Conservation (phyloP, 768 basidiomycete genomes). For the Favolaschia claudopus region DNA sequence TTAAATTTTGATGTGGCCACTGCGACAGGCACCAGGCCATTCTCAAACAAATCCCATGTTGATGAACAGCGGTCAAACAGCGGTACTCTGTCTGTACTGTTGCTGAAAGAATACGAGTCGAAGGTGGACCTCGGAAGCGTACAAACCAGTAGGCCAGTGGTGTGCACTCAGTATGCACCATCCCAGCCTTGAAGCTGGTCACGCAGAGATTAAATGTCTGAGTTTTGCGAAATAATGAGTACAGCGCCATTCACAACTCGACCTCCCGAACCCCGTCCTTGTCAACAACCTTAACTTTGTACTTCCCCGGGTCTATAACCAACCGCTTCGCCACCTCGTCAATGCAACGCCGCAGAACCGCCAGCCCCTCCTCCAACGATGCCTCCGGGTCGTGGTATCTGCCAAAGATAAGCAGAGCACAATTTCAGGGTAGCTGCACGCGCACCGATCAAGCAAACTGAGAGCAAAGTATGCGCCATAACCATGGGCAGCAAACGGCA, state of each 20-base stretch:
- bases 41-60: too few relatives aligned
- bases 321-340: conserved; percentile 87
- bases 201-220: neutral
- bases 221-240: conserved; percentile 3
- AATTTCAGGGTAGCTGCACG: conserved; percentile 8
- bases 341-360: conserved; percentile 84
- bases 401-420: neutral
- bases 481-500: conserved; percentile 95
- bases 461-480: conserved; percentile 94
- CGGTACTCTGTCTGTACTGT: too few relatives aligned
- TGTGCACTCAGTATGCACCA: too few relatives aligned
- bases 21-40: too few relatives aligned
- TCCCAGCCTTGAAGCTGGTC: neutral
- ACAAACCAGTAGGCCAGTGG: too few relatives aligned
- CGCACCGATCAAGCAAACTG: conserved; percentile 89
- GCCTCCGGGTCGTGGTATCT: conserved; percentile 94
- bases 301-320: conserved; percentile 79
- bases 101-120: too few relatives aligned
- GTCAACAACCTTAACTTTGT: conserved; percentile 92
- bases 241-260: conserved; percentile 56
- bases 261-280: conserved; percentile 88
- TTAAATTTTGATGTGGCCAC: conserved; percentile 7
- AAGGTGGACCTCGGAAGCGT: too few relatives aligned
- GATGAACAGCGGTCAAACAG: too few relatives aligned
- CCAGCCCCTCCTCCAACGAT: conserved; percentile 84